Conservation (phyloP, 352 stramenopile species). For the Pythium brachiatum region DNA sequence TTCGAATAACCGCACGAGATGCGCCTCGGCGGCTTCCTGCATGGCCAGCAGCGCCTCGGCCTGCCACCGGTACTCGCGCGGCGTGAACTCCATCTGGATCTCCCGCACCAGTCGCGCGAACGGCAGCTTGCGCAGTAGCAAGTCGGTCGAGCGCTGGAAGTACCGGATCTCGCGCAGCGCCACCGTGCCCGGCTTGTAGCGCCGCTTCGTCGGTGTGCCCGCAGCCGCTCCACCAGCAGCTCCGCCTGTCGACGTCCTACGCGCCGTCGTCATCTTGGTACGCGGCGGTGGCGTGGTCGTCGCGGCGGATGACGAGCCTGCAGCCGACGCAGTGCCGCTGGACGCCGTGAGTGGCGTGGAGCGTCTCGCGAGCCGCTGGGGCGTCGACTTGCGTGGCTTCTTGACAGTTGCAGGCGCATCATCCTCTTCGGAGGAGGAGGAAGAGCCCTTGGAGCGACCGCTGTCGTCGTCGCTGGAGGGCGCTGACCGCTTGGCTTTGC, state of each 20-base stretch:
- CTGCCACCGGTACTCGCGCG: conserved; percentile 87
- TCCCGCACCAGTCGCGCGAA: conserved; percentile 96
- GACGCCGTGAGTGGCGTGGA: conserved; percentile 3
- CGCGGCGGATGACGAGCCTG: neutral
- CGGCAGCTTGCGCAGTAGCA: conserved; percentile 95
- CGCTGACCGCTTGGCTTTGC: conserved; percentile 23
- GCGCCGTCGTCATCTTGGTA: conserved; percentile 18
- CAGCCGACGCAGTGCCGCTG: neutral
- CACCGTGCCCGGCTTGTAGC: conserved; percentile 60
- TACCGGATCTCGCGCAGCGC: conserved; percentile 96
- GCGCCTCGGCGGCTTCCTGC: conserved; percentile 93
- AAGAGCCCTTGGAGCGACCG: conserved; percentile 2
- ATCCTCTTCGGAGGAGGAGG: neutral
- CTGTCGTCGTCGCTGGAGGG: conserved; percentile 28
- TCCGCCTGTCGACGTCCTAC: conserved; percentile 24
- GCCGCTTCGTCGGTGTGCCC: conserved; percentile 42
- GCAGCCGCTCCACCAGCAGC: neutral
- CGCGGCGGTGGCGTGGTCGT: conserved; percentile 30
- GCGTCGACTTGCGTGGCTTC: conserved; percentile 24
- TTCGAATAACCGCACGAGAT: conserved; percentile 96
- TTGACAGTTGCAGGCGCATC: conserved; percentile 31
- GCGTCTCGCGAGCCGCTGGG: conserved; percentile 12
- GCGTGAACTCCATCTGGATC: conserved; percentile 88
- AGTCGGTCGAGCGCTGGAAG: conserved; percentile 94
- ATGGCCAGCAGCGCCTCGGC: conserved; percentile 90